Evolutionary conservation across 139 green algal species (phyloP).

Genomic region (Eudorina sp.): DNA sequence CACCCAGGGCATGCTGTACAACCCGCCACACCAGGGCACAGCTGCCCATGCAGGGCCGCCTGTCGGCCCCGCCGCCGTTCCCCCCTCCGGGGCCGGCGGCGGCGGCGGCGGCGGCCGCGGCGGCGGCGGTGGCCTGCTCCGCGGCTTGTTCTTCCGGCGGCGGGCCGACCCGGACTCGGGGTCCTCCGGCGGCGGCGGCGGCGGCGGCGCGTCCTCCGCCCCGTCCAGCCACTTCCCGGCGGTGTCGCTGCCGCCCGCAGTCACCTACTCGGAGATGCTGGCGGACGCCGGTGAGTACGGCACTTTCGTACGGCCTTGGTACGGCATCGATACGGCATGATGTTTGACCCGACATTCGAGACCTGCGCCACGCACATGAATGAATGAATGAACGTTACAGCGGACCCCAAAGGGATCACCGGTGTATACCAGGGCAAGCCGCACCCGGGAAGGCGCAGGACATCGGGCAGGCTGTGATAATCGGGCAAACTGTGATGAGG

Average conservation of each 20-base stretch:
- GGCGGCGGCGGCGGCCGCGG: not conserved
- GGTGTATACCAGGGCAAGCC: too few relatives aligned
- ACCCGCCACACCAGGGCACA: not conserved
- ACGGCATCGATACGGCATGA: too few relatives aligned
- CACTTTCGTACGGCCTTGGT: too few relatives aligned
- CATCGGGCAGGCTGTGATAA: too few relatives aligned
- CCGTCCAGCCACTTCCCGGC: not conserved
- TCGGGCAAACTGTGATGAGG: too few relatives aligned
- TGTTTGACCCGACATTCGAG: too few relatives aligned
- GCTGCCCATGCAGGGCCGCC: not conserved
- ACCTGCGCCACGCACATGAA: too few relatives aligned
- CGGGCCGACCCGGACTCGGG: not conserved
- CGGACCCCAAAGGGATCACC: too few relatives aligned
- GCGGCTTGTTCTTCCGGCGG: constrained; percentile 6
- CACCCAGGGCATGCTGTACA: constrained; percentile 16
- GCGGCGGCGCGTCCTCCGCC: not conserved
- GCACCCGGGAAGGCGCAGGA: too few relatives aligned
- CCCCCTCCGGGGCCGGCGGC: not conserved
- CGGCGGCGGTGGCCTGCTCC: not conserved
- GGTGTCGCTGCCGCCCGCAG: not conserved
- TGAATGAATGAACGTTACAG: too few relatives aligned
- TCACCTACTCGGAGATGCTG: not conserved
- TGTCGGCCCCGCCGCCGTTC: not conserved
- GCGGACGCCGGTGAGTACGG: constrained; percentile 1
- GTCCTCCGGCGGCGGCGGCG: not conserved